Conservation (phyloP, 2,329 filamentous ascomycete species). For the Hypoxylon sp. region DNA sequence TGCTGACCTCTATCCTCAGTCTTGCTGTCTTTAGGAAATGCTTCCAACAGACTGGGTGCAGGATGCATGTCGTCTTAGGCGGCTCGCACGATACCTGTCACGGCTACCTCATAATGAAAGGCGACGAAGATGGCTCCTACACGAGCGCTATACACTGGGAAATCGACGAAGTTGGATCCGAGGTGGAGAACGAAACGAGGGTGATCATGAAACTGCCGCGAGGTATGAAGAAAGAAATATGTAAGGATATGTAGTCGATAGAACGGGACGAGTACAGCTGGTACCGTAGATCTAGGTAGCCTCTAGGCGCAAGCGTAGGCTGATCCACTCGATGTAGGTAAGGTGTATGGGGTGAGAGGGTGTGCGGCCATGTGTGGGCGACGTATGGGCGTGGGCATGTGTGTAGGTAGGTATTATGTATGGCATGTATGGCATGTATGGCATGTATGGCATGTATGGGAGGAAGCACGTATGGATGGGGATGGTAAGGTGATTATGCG, state of each 20-base stretch:
- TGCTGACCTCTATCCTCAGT: constrained; percentile 52
- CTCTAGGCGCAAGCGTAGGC: constrained; percentile 31
- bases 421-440: constrained; percentile 18
- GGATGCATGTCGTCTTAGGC: constrained; percentile 53
- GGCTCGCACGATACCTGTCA: constrained; percentile 44
- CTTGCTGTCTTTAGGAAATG: constrained; percentile 53
- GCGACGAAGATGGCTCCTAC: constrained; percentile 43
- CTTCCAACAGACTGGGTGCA: constrained; percentile 53
- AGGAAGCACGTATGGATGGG: not conserved
- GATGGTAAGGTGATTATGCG: constrained; percentile 28
- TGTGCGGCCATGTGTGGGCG: constrained; percentile 4
- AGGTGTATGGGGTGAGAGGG: constrained; percentile 23
- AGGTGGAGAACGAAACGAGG: constrained; percentile 41
- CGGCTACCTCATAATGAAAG: constrained; percentile 52
- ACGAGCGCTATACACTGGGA: constrained; percentile 35
- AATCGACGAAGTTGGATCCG: constrained; percentile 29
- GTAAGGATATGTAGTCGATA: constrained; percentile 32
- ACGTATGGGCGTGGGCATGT: no score
- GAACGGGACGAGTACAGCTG: constrained; percentile 33
- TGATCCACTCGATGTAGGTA: constrained; percentile 38
- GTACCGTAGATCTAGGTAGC: constrained; percentile 34
- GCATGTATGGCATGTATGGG: constrained; percentile 11
- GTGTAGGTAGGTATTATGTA: no score
- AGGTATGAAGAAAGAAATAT: constrained; percentile 38
- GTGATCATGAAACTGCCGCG: constrained; percentile 42